Conservation (phyloP, 176 grass and related monocot species). For the Rhynchospora tenuis region DNA sequence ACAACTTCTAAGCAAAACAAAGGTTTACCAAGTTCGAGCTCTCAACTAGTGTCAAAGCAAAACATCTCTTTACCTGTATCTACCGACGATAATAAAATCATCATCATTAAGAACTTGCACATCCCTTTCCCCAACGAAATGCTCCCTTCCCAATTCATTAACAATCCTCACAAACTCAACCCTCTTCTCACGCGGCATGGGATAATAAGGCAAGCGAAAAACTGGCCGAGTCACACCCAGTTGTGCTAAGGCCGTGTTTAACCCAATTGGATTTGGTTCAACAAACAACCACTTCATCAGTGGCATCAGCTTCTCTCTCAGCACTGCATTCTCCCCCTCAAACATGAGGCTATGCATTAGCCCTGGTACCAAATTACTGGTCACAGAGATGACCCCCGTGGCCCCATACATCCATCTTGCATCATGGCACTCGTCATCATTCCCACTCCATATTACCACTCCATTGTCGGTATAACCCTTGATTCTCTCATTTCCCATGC, state of each 20-base stretch:
- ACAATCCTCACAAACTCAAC: conserved; percentile 43
- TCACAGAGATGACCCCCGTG: conserved; percentile 75
- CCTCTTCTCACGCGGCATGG: conserved; percentile 24
- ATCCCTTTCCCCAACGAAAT: conserved; percentile 71
- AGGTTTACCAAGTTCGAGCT: background rate
- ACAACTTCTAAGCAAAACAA: background rate
- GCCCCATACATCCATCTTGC: conserved; percentile 70
- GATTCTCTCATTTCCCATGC: conserved; percentile 66
- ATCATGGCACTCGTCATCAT: conserved; percentile 81
- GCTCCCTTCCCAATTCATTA: conserved; percentile 51
- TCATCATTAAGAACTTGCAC: conserved; percentile 57
- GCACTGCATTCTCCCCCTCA: conserved; percentile 37
- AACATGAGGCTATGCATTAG: conserved; percentile 71
- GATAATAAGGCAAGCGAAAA: conserved; percentile 35
- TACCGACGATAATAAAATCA: conserved; percentile 64
- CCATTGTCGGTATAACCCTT: conserved; percentile 61
- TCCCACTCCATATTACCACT: conserved; percentile 78
- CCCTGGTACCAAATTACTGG: conserved; percentile 80
- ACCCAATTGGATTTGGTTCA: conserved; percentile 30
- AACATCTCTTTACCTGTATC: conserved; percentile 6
- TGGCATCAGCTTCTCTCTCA: conserved; percentile 42
- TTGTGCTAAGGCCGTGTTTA: conserved; percentile 34
- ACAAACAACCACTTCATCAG: conserved; percentile 33
- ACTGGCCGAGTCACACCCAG: conserved; percentile 24
- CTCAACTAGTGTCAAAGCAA: background rate